These are phyloP conservation scores for Brassica rapa DNA, from an alignment of 345 rosid species.

Conservation along the genomic window DNA sequence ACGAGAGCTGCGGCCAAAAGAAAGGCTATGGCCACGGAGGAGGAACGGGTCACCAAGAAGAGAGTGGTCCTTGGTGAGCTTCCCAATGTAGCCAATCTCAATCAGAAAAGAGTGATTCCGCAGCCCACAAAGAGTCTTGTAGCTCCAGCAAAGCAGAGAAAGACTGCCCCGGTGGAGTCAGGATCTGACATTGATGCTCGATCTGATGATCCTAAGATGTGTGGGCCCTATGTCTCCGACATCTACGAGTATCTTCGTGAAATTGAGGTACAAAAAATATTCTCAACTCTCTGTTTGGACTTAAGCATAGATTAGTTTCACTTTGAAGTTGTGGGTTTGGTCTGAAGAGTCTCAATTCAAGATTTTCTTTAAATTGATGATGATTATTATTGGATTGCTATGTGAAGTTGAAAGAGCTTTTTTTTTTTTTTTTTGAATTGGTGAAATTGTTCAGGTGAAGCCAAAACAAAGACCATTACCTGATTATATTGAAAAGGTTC, in stretches of 20 bases:
- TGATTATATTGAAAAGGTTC: constrained; percentile 69
- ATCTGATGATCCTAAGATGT: constrained; percentile 42
- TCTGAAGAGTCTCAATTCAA: not conserved
- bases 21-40: constrained; percentile 18
- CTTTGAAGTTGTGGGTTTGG: not conserved
- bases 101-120: constrained; percentile 17
- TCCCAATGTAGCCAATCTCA: constrained; percentile 17
- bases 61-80: constrained; percentile 37
- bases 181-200: constrained; percentile 24
- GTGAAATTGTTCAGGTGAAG: constrained; percentile 45
- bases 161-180: not conserved
- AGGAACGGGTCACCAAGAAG: constrained; percentile 30
- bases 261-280: constrained; percentile 16
- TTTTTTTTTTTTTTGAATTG: not conserved
- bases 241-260: constrained; percentile 36
- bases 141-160: not conserved
- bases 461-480: constrained; percentile 59
- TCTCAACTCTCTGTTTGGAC: not conserved
- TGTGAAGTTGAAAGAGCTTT: not conserved
- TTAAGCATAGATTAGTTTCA: not conserved
- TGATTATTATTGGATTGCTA: not conserved
- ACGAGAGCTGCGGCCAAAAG: constrained; percentile 33
- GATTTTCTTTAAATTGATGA: not conserved
- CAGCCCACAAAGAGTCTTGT: constrained; percentile 1
- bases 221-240: constrained; percentile 31